Base-by-base conservation (phyloP, 495 filamentous ascomycete species). In the Neurospora sp. region DNA sequence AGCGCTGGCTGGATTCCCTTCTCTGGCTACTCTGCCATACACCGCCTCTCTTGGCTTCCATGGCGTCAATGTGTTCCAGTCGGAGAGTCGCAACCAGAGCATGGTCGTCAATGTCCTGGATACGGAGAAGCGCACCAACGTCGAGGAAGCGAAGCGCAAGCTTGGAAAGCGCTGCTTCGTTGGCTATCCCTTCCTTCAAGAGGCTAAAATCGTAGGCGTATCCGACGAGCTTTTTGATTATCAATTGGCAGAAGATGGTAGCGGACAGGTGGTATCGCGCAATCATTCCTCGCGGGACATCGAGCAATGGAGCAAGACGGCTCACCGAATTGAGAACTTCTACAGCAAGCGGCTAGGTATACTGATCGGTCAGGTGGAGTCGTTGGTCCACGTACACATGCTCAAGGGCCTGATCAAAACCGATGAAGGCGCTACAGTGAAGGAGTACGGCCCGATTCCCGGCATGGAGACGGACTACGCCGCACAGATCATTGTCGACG, bases 201-300 rank as follows among this genome's bases (percentile, higher is more conserved):
- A 99, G 84, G 96, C 92, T 65, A 94, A 93, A 78, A 91, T 98
- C 31, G 85, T 91, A 70, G 88, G 89, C 41, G 92, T 99, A 4
- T 97, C 94, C 1, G 96, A 99, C 78, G 95, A 98, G 80, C 84
- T 98, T 14, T 98, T 98, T 78, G 90, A 93, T 76, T 99, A 98
- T 78, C 81, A 87, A n/a, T 82, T 92, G 69, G 78, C 78, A 11
- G 71, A 75, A 27, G 87, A 92, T 18, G 82, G 86, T 22, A 87
- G 88, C 71, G 88, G 89, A 41, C 90, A 91, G 71, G 84, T 89
- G 22, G 82, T 93, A 12, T 82, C 88, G 69, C 85, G 85, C 20
- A 91, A 93, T 39, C 94, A 98, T 78, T 86, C 87, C 22, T 87
- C 90, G n/a, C 86, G 88, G 68, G 93, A 96, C 27, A 93, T 97